Evolutionary conservation across 1,284 basidiomycete genomes (phyloP).

Genomic region (Ceratobasidium sp.): DNA sequence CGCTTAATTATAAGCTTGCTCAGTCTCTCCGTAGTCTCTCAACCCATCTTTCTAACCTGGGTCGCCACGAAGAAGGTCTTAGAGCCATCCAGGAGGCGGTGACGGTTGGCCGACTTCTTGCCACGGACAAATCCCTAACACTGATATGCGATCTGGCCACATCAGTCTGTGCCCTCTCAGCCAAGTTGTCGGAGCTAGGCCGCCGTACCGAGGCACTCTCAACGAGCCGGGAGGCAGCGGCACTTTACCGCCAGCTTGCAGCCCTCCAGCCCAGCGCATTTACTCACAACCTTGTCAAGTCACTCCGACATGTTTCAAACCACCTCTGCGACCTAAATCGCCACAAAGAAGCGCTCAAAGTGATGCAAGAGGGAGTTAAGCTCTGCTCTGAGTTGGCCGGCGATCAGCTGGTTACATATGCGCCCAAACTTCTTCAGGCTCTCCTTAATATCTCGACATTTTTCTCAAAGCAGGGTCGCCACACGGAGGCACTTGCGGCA

Average conservation of each 20-base stretch:
- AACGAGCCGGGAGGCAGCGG: neutral
- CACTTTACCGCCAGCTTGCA: constrained; percentile 1
- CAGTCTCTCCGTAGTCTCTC: constrained; percentile 13
- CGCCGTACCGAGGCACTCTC: neutral
- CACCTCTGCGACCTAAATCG: constrained; percentile 6
- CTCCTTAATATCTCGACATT: neutral
- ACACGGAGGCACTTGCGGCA: neutral
- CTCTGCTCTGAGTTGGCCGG: neutral
- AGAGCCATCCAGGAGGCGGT: constrained; percentile 13
- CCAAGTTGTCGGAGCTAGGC: neutral
- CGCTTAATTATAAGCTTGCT: neutral
- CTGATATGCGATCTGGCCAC: neutral
- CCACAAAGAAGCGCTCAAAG: neutral
- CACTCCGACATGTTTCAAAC: neutral
- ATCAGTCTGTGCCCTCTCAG: neutral
- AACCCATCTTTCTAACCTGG: neutral
- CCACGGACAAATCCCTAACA: neutral
- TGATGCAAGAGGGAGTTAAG: neutral
- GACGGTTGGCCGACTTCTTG: neutral
- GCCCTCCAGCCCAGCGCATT: neutral
- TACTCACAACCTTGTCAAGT: neutral
- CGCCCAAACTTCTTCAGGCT: neutral
- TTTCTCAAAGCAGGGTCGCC: neutral
- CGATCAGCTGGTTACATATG: constrained; percentile 3
- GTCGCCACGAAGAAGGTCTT: constrained; percentile 10